phyloP scores from a whole-genome alignment of 2,329 filamentous ascomycete species.

The Venturia pyrina region DNA sequence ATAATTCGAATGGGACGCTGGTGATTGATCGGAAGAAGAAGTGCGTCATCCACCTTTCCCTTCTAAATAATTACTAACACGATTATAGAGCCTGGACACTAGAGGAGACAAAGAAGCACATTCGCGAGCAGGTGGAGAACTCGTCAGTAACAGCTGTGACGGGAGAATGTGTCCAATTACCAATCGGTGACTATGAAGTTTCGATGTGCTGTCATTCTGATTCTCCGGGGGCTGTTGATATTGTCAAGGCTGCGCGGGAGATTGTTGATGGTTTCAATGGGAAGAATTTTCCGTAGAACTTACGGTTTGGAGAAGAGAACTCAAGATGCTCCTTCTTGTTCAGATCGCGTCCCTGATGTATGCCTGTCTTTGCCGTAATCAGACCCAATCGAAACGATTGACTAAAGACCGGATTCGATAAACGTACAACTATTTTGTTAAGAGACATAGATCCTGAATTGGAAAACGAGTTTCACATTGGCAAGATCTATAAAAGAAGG shows the following conservation, averaged over 20 bases:
- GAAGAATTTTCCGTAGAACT: background rate
- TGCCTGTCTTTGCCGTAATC: no score
- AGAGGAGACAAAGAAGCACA: slow-evolving; percentile 16
- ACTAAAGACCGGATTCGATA: no score
- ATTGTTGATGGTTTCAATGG: slow-evolving; percentile 20
- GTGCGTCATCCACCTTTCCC: slow-evolving; percentile 16
- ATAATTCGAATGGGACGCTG: slow-evolving; percentile 38
- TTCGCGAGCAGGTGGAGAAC: slow-evolving; percentile 14
- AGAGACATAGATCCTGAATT: no score
- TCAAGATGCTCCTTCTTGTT: no score
- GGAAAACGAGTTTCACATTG: no score
- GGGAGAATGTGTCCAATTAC: slow-evolving; percentile 15
- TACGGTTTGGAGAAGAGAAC: no score
- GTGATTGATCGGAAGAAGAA: slow-evolving; percentile 52
- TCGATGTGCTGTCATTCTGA: slow-evolving; percentile 25
- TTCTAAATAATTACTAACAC: background rate
- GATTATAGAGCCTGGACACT: slow-evolving; percentile 10
- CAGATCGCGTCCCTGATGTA: no score
- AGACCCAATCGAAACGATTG: no score
- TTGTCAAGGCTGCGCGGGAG: slow-evolving; percentile 18
- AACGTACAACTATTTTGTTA: no score
- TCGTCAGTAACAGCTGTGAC: slow-evolving; percentile 15
- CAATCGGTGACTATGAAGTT: slow-evolving; percentile 19
- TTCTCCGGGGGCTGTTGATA: slow-evolving; percentile 21
- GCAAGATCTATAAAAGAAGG: no score